phyloP scores from a whole-genome alignment of 2,329 filamentous ascomycete species.

The Cladosporium sp. region DNA sequence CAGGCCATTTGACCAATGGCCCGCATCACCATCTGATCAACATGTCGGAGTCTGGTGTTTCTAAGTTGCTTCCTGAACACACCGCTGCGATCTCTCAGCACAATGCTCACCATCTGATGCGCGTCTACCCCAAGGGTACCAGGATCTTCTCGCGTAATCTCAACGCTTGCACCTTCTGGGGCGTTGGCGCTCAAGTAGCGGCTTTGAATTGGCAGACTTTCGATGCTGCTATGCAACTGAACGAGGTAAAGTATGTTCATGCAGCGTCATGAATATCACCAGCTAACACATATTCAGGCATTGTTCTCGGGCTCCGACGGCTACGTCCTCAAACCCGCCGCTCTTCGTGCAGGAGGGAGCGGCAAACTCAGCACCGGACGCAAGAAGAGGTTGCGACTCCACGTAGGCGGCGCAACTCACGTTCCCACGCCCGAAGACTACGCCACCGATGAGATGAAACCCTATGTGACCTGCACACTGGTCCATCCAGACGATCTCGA shows the following conservation, averaged over 20 bases:
- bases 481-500: conserved; percentile 54
- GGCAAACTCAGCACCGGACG: conserved; percentile 46
- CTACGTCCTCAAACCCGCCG: conserved; percentile 61
- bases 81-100: conserved; percentile 53
- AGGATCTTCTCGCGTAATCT: conserved; percentile 65
- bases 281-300: conserved; percentile 32
- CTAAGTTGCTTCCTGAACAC: conserved; percentile 46
- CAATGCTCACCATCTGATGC: conserved; percentile 65
- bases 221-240: conserved; percentile 61
- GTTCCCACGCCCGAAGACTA: conserved; percentile 52
- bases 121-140: conserved; percentile 65
- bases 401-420: conserved; percentile 60
- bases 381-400: conserved; percentile 53
- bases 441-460: conserved; percentile 53
- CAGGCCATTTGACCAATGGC: conserved; percentile 42
- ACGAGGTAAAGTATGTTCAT: conserved; percentile 40
- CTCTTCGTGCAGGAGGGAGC: conserved; percentile 53
- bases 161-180: conserved; percentile 61
- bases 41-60: conserved; percentile 60
- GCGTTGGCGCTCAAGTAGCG: conserved; percentile 63
- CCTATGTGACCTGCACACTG: conserved; percentile 63
- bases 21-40: conserved; percentile 67
- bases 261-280: too few relatives aligned
- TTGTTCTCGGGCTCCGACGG: conserved; percentile 63
- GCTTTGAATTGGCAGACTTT: conserved; percentile 69